Evolutionary conservation across 805 yeast genomes (phyloP).

Genomic region (Saturnispora quitensis): DNA sequence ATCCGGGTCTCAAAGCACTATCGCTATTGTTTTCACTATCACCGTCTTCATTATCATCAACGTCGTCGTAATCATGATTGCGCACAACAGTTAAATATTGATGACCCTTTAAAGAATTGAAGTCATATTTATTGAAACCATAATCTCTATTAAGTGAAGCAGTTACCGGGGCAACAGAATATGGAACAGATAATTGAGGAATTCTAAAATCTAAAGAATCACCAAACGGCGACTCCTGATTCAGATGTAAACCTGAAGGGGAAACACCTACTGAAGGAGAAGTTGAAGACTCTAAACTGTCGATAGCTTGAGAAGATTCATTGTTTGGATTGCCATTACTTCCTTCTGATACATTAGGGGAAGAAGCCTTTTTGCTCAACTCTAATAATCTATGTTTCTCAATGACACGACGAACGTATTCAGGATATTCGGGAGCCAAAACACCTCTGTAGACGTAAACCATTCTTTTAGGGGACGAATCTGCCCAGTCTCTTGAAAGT

Average conservation of each 20-base stretch:
- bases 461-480: constrained; percentile 83
- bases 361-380: constrained; percentile 10
- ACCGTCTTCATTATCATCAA: constrained; percentile 7
- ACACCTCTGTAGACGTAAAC: constrained; percentile 78
- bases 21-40: constrained; percentile 12
- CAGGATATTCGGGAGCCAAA: constrained; percentile 63
- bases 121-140: constrained; percentile 2
- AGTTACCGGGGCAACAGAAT: constrained; percentile 69
- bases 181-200: constrained; percentile 47
- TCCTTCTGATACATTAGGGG: constrained; percentile 6
- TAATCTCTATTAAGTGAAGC: constrained; percentile 36
- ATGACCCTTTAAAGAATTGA: constrained; percentile 7
- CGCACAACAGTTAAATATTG: constrained; percentile 7
- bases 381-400: constrained; percentile 37
- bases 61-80: constrained; percentile 1
- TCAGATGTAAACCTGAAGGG: constrained; percentile 23
- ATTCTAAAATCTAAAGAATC: constrained; percentile 27
- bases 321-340: neutral
- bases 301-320: constrained; percentile 2
- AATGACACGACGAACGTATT: constrained; percentile 59
- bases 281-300: constrained; percentile 5
- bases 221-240: constrained; percentile 22
- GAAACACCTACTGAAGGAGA: constrained; percentile 13
- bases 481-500: constrained; percentile 82
- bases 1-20: constrained; percentile 13